A percentile compares a stretch with the other conserved stretches of the same genome.
phyloP scores from a whole-genome alignment of 2,329 filamentous ascomycete genomes.

The Fusarium scirpi region DNA sequence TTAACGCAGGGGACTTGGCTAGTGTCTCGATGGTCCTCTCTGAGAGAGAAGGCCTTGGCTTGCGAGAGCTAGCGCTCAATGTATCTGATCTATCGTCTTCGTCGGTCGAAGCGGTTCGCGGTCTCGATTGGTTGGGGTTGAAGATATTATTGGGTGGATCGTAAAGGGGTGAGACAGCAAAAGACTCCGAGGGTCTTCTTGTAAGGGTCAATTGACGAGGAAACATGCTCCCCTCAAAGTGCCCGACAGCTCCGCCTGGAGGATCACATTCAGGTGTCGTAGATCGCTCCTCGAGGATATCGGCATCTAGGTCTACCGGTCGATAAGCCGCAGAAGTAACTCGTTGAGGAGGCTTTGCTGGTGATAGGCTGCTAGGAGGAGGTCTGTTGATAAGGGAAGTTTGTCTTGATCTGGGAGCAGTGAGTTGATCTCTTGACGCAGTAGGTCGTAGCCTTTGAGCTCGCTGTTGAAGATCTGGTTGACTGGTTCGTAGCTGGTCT shows the following conservation, averaged over 20 bases:
- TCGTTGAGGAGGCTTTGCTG: constrained; percentile 34
- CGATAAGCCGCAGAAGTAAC: constrained; percentile 41
- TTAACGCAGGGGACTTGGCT: constrained; percentile 76
- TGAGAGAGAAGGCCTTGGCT: constrained; percentile 71
- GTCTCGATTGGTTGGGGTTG: constrained; percentile 31
- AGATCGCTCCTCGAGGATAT: constrained; percentile 43
- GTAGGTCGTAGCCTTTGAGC: constrained; percentile 56
- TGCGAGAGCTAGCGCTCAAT: constrained; percentile 41
- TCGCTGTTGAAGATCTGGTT: constrained; percentile 48
- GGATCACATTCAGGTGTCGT: constrained; percentile 44
- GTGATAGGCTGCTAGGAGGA: constrained; percentile 29
- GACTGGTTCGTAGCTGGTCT: constrained; percentile 51
- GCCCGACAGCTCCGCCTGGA: constrained; percentile 36
- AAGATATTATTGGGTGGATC: constrained; percentile 36
- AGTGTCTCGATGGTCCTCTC: constrained; percentile 90
- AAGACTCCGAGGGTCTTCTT: constrained; percentile 48
- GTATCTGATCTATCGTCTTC: constrained; percentile 37
- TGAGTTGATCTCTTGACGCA: constrained; percentile 56
- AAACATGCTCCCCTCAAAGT: constrained; percentile 43
- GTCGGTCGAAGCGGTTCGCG: constrained; percentile 39
- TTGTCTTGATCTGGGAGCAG: constrained; percentile 39
- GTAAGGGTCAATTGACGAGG: constrained; percentile 49
- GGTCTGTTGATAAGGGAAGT: constrained; percentile 37
- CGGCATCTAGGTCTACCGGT: constrained; percentile 30
- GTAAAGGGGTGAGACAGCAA: constrained; percentile 42